Percentiles rank a stretch among this genome's conserved stretches.
Conservation (phyloP, 2,329 filamentous ascomycete genomes). For the Ophiostoma sp. region DNA sequence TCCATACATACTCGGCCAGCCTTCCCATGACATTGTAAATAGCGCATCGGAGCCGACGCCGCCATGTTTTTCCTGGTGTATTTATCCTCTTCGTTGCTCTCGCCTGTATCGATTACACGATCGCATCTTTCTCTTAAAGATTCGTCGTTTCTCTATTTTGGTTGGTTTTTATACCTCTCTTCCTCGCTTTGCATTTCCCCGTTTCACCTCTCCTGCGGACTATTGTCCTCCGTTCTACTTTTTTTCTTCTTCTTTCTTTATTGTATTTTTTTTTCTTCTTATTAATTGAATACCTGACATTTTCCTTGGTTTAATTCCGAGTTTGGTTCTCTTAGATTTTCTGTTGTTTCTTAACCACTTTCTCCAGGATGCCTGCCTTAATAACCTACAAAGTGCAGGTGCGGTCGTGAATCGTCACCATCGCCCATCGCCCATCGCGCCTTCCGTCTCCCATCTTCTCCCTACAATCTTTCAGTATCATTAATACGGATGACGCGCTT, state of each 20-base stretch:
- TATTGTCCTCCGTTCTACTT: not conserved
- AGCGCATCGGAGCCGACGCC: not conserved
- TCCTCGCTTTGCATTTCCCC: not conserved
- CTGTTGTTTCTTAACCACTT: not conserved
- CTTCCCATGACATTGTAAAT: not conserved
- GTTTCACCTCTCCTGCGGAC: not conserved
- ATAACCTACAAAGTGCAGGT: not conserved
- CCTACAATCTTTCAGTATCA: not conserved
- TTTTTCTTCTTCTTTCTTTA: not conserved
- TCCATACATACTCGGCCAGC: not conserved
- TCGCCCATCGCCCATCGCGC: slow-evolving; percentile 1
- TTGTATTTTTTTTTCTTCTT: not conserved
- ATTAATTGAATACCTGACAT: not conserved
- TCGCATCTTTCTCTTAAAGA: not conserved
- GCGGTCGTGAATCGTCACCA: not conserved
- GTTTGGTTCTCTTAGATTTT: not conserved
- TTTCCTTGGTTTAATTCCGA: not conserved
- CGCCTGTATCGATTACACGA: not conserved
- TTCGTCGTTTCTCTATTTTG: not conserved
- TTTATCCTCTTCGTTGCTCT: not conserved
- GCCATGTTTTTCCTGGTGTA: not conserved
- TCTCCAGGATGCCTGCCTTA: not conserved
- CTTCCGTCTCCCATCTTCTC: not conserved
- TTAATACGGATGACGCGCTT: not conserved
- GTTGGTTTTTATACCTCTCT: not conserved